A percentile compares a stretch with the other conserved stretches of the same genome.
Conservation (phyloP, 108 stramenopile genomes). For the Cylindrotheca closterium region DNA sequence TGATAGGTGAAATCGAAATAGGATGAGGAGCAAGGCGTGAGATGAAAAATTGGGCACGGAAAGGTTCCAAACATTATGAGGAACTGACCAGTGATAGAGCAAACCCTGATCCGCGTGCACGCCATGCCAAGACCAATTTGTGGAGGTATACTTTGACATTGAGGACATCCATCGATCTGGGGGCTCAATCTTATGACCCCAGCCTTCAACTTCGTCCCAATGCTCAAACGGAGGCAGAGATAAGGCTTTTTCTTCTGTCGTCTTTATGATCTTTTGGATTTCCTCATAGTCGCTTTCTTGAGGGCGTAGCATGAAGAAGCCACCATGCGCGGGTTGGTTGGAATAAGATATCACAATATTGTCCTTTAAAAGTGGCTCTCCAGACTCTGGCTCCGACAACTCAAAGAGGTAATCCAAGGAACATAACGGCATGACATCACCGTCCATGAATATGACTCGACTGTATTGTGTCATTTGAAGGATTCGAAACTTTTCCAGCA, state of each 20-base stretch:
- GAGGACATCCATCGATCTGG: slow-evolving; percentile 17
- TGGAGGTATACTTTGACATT: background rate
- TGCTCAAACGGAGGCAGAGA: slow-evolving; percentile 16
- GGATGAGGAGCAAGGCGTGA: background rate
- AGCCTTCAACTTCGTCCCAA: slow-evolving; percentile 25
- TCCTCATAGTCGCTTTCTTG: slow-evolving; percentile 26
- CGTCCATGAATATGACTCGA: slow-evolving; percentile 66
- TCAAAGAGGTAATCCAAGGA: slow-evolving; percentile 64
- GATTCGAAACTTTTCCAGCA: slow-evolving; percentile 58
- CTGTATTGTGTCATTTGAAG: slow-evolving; percentile 59
- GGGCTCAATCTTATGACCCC: slow-evolving; percentile 29
- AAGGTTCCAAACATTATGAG: slow-evolving; percentile 12
- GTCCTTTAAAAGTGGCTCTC: slow-evolving; percentile 18
- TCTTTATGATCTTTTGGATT: slow-evolving; percentile 21
- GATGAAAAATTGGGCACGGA: slow-evolving; percentile 1
- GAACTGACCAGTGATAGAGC: slow-evolving; percentile 31
- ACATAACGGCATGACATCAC: slow-evolving; percentile 63
- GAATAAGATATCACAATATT: slow-evolving; percentile 43
- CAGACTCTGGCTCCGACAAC: slow-evolving; percentile 28
- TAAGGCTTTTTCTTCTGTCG: slow-evolving; percentile 19
- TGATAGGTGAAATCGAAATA: slow-evolving; percentile 21
- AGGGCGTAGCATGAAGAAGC: slow-evolving; percentile 59
- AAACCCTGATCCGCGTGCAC: slow-evolving; percentile 57
- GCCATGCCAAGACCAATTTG: slow-evolving; percentile 42
- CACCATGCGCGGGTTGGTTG: slow-evolving; percentile 40